Percentiles rank a stretch among this genome's conserved stretches.
These are phyloP conservation scores for Solanum virginianum DNA, from an alignment of 257 asterid genomes.

Conservation along the genomic window DNA sequence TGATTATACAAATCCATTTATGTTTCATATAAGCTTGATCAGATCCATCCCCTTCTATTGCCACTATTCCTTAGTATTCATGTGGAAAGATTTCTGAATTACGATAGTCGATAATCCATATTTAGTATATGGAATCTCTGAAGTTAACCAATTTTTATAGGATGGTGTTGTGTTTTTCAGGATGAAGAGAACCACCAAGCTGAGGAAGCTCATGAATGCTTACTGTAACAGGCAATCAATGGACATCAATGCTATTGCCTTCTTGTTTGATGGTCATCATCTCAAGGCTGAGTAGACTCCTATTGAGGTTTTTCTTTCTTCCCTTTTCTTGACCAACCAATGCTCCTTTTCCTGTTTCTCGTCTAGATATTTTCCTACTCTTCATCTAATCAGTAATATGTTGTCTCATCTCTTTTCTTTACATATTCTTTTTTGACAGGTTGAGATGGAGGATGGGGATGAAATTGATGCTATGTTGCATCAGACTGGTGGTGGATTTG, in stretches of 20 bases:
- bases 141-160: slow-evolving; percentile 1
- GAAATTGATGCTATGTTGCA: slow-evolving; percentile 33
- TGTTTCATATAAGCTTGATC: not conserved
- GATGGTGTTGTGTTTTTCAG: slow-evolving; percentile 33
- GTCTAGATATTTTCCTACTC: not conserved
- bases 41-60: not conserved
- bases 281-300: slow-evolving; percentile 28
- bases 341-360: not conserved
- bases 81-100: not conserved
- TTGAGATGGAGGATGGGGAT: slow-evolving; percentile 35
- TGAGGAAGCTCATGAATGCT: slow-evolving; percentile 36
- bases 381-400: no score
- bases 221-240: slow-evolving; percentile 30
- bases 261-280: slow-evolving; percentile 32
- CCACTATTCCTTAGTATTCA: not conserved
- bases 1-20: not conserved
- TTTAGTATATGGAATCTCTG: not conserved
- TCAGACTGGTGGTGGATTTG: slow-evolving; percentile 5
- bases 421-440: not conserved
- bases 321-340: not conserved
- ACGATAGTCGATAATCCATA: not conserved
- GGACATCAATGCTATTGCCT: slow-evolving; percentile 19
- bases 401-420: not conserved
- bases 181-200: no score
- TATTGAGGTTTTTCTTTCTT: slow-evolving; percentile 15